phyloP scores from a whole-genome alignment of 2,329 filamentous ascomycete genomes.

The Exophiala lecanii-corni region DNA sequence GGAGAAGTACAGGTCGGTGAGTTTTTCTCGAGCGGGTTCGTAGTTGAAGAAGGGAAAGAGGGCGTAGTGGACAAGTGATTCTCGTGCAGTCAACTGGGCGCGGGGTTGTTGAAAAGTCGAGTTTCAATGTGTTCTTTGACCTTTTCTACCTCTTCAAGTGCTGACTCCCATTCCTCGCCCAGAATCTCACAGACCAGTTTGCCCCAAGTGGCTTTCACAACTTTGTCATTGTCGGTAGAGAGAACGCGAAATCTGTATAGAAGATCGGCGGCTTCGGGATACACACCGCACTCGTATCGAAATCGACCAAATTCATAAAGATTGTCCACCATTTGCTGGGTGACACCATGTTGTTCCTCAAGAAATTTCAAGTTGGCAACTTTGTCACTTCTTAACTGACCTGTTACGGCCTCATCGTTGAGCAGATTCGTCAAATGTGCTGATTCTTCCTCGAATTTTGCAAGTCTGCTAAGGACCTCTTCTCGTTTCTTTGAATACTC shows the following conservation, averaged over 20 bases:
- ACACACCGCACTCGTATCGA: constrained; percentile 96
- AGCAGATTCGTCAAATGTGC: constrained; percentile 83
- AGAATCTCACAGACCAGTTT: constrained; percentile 96
- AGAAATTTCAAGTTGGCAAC: constrained; percentile 97
- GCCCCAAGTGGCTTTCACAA: constrained; percentile 92
- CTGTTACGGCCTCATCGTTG: constrained; percentile 82
- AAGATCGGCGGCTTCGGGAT: constrained; percentile 81
- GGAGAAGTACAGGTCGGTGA: constrained; percentile 96
- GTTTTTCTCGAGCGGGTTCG: constrained; percentile 80
- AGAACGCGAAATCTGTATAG: constrained; percentile 97
- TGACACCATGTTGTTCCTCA: constrained; percentile 94
- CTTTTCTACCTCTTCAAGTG: constrained; percentile 84
- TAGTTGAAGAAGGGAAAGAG: constrained; percentile 99
- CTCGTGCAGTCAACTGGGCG: constrained; percentile 91
- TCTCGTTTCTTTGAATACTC: constrained; percentile 88
- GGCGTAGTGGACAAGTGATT: constrained; percentile 96
- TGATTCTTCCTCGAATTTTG: constrained; percentile 80
- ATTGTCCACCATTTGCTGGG: constrained; percentile 89
- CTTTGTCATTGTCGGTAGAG: constrained; percentile 97
- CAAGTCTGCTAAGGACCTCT: constrained; percentile 76
- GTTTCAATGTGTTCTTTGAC: constrained; percentile 90
- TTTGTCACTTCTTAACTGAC: constrained; percentile 91
- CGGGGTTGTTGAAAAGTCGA: constrained; percentile 95
- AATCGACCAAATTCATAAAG: constrained; percentile 96
- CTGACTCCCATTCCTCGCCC: constrained; percentile 88